These are phyloP conservation scores for Pythium utonaiense DNA, from an alignment of 352 stramenopile species.

Conservation along the genomic window DNA sequence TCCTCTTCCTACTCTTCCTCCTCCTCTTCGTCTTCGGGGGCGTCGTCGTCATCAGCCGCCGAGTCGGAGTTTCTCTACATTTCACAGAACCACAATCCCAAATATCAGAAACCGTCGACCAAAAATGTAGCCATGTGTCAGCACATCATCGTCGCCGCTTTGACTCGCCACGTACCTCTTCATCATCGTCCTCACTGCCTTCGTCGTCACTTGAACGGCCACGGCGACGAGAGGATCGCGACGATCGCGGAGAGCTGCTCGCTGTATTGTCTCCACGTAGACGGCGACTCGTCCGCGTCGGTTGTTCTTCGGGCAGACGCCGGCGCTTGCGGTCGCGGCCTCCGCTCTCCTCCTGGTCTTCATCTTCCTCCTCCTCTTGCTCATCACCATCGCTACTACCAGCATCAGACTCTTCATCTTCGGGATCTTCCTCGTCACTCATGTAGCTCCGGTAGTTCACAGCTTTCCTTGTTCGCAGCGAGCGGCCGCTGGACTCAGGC, in stretches of 20 bases:
- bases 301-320: slow-evolving; percentile 9
- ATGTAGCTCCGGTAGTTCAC: slow-evolving; percentile 46
- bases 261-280: background rate
- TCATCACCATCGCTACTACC: slow-evolving; percentile 11
- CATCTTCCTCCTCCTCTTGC: slow-evolving; percentile 13
- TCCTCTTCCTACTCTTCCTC: slow-evolving; percentile 26
- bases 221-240: background rate
- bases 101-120: background rate
- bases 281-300: slow-evolving; percentile 14
- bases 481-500: slow-evolving; percentile 32
- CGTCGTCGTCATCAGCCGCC: slow-evolving; percentile 19
- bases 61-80: slow-evolving; percentile 1
- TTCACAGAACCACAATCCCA: background rate
- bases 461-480: slow-evolving; percentile 38
- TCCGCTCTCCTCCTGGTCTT: background rate
- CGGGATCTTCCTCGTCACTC: slow-evolving; percentile 32
- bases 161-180: slow-evolving; percentile 1
- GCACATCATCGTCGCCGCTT: background rate
- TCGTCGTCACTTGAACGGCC: background rate
- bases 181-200: background rate
- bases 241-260: background rate
- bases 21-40: slow-evolving; percentile 10
- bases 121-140: slow-evolving; percentile 18
- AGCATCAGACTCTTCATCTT: slow-evolving; percentile 2
- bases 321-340: slow-evolving; percentile 3